Base-by-base conservation (phyloP, 805 yeast genomes). In the Ascoidea asiatica region DNA sequence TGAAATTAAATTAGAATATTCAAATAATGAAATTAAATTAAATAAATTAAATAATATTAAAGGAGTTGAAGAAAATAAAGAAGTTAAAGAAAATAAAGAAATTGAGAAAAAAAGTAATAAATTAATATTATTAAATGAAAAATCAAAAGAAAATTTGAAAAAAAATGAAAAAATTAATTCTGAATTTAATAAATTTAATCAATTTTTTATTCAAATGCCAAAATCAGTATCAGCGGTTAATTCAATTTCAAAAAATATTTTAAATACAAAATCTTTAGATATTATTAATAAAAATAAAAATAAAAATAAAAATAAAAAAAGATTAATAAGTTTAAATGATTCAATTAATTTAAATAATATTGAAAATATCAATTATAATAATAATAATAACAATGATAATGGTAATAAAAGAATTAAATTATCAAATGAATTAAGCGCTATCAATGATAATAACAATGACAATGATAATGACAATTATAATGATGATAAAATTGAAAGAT, bases 151-250 rank as follows among this genome's bases (percentile, higher is more conserved):
- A 19, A 18, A 13, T 22, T 13, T 19, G 21, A 36, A 6, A 29
- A 41, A 19, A 29, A 37, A 21, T 29, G 33, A n/a, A 21, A 33
- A 21, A 40, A 17, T 19, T 11, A 15, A n/a, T 29, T 11, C 13
- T 15, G 11, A 11, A 11, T 33, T 11, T 15, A 11, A 11, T 11
- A 11, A 11, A 11, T 11, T 15, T 38, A 22, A 43, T 39, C 13
- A 43, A 36, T 13, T 43, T 35, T n/a, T 42, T 35, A 18, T 22
- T 21, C 13, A 43, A 44, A 13, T 21, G 43, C 17, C 43, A 36
- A 19, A 17, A 21, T 17, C 15, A 4, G 22, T 22, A 18, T 18
- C 13, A 5, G 19, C 22, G 35, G 35, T 11, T 40, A 20, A 17
- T 15, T 35, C n/a, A 5, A 18, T 21, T 11, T 8, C 11, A 11